Evolutionary conservation across 441 rosid genomes (phyloP).

Genomic region (Metrosideros polymorpha): DNA sequence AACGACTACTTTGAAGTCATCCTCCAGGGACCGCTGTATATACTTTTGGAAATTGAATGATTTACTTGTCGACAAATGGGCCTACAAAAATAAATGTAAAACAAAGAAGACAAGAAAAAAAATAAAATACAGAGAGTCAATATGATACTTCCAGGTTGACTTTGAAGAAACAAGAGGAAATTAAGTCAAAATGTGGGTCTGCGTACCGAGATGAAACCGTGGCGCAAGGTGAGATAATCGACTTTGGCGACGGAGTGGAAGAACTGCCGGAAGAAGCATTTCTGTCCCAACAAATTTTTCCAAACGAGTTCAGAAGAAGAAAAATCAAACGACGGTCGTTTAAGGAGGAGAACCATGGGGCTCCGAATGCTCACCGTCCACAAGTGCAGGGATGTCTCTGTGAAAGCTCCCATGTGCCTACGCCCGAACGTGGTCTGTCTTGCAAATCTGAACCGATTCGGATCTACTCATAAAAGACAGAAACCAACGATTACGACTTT

Average conservation of each 20-base stretch:
- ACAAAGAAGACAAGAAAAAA: not conserved
- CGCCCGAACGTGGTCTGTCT: conserved; percentile 69
- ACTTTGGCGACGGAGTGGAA: conserved; percentile 57
- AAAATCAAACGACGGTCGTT: not conserved
- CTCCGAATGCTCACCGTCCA: conserved; percentile 39
- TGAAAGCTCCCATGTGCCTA: conserved; percentile 35
- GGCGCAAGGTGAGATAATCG: conserved; percentile 72
- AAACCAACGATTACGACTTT: not conserved
- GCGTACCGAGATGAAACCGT: conserved; percentile 54
- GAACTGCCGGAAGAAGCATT: conserved; percentile 70
- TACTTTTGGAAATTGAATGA: conserved; percentile 46
- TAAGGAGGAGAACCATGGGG: not conserved
- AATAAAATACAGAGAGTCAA: not conserved
- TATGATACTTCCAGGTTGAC: not conserved
- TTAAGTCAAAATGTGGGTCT: not conserved
- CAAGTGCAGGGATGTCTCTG: conserved; percentile 24
- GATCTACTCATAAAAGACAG: conserved; percentile 21
- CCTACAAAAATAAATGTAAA: conserved; percentile 10
- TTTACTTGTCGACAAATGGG: conserved; percentile 27
- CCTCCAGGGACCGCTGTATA: conserved; percentile 43
- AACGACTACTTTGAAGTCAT: conserved; percentile 45
- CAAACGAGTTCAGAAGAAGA: not conserved
- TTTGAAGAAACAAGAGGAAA: not conserved
- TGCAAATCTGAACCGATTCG: conserved; percentile 46
- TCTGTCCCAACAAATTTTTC: conserved; percentile 18